Conservation (phyloP, 805 yeast species). For the Myxozyma sirexii region DNA sequence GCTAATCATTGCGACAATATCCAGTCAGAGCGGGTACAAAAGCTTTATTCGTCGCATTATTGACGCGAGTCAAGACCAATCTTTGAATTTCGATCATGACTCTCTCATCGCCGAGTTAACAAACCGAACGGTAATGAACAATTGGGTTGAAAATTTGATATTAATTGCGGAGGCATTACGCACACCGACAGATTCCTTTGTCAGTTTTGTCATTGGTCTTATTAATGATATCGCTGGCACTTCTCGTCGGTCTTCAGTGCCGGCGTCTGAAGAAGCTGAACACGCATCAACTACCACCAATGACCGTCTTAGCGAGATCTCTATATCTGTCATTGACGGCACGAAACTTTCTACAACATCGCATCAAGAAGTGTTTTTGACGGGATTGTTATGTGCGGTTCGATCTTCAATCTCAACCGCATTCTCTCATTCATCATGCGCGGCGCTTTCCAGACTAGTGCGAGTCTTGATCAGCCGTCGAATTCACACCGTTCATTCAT, state of each 20-base stretch:
- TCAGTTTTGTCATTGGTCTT: constrained; percentile 5
- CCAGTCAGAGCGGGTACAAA: background rate
- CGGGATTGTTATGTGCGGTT: constrained; percentile 8
- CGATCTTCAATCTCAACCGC: constrained; percentile 6
- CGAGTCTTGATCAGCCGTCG: constrained; percentile 8
- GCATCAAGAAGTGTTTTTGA: constrained; percentile 11
- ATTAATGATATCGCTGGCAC: constrained; percentile 1
- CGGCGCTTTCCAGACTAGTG: constrained; percentile 5
- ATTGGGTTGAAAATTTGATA: constrained; percentile 21
- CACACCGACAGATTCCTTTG: constrained; percentile 24
- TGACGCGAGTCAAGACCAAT: constrained; percentile 1
- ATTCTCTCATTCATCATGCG: constrained; percentile 8
- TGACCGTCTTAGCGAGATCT: constrained; percentile 2
- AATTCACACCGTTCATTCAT: constrained; percentile 5
- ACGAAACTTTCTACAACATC: constrained; percentile 8
- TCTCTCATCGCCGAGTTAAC: constrained; percentile 10
- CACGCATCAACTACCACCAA: background rate
- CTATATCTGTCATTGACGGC: constrained; percentile 18
- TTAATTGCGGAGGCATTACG: constrained; percentile 25
- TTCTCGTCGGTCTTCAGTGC: background rate
- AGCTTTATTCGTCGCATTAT: constrained; percentile 10
- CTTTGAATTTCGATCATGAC: constrained; percentile 19
- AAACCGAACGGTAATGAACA: background rate
- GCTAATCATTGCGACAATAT: constrained; percentile 5
- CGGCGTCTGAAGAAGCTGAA: background rate